Evolutionary conservation across 192 early-diverging fungal species (phyloP).

Genomic region (Geranomyces michiganensis): DNA sequence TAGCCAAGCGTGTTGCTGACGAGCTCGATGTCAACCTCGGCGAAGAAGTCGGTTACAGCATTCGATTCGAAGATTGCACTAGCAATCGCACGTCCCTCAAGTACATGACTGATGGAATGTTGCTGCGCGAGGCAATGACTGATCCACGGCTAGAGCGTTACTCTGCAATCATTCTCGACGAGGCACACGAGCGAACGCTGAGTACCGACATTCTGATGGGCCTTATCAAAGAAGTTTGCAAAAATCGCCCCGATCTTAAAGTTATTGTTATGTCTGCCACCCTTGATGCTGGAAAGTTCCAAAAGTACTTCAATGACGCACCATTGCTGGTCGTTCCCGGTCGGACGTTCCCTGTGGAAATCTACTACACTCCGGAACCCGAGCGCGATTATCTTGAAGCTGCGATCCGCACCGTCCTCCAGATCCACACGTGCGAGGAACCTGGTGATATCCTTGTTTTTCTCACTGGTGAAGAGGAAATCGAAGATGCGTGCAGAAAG

Average conservation of each 20-base stretch:
- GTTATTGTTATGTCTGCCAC: conserved; percentile 98
- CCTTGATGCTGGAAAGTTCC: conserved; percentile 97
- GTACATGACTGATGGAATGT: conserved; percentile 99
- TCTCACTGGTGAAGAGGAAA: conserved; percentile 98
- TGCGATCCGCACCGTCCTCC: conserved; percentile 90
- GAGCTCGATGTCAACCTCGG: conserved; percentile 95
- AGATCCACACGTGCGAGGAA: conserved; percentile 91
- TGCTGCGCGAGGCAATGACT: conserved; percentile 95
- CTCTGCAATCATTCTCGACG: conserved; percentile 95
- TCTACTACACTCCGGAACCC: conserved; percentile 96
- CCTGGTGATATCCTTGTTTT: conserved; percentile 96
- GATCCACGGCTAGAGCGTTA: conserved; percentile 86
- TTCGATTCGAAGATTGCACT: conserved; percentile 98
- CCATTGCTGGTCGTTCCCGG: conserved; percentile 93
- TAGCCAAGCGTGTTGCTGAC: conserved; percentile 97
- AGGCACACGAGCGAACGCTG: conserved; percentile 97
- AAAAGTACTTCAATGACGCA: conserved; percentile 97
- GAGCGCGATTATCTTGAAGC: conserved; percentile 97
- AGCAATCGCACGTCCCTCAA: conserved; percentile 82
- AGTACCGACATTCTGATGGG: conserved; percentile 99
- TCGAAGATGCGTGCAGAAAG: conserved; percentile 91
- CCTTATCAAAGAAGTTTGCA: conserved; percentile 83
- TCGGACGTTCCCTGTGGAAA: conserved; percentile 97
- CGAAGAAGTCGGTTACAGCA: conserved; percentile 95
- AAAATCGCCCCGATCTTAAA: conserved; percentile 79